A percentile compares a stretch with the other conserved stretches of the same genome.
Evolutionary conservation across 495 filamentous ascomycete genomes (phyloP).

Genomic region (Trichoderma orchidacearum): DNA sequence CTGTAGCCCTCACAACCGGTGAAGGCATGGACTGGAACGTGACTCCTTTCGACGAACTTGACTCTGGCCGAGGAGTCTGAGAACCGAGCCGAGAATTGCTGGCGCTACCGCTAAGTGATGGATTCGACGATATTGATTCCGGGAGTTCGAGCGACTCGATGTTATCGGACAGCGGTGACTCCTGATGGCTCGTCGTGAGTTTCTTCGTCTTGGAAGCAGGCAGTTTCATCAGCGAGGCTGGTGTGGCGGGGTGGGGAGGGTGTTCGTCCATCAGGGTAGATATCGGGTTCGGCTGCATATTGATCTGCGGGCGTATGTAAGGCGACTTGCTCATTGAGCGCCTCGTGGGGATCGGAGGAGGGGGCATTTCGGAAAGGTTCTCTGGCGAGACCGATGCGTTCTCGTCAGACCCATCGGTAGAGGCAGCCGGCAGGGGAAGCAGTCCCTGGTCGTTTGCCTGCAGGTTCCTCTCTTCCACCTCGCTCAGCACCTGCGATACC

Average conservation of each 20-base stretch:
- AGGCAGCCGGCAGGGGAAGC: conserved; percentile 7
- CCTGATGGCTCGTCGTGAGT: conserved; percentile 15
- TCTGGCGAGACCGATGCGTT: conserved; percentile 43
- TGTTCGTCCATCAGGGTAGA: conserved; percentile 30
- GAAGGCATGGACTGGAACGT: conserved; percentile 31
- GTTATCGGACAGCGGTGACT: conserved; percentile 35
- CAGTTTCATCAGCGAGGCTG: conserved; percentile 70
- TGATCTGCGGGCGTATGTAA: conserved; percentile 27
- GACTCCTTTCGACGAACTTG: conserved; percentile 18
- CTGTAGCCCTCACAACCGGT: conserved; percentile 25
- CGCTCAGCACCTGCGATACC: conserved; percentile 39
- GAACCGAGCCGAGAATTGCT: neutral
- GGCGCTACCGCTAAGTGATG: neutral
- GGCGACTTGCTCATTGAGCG: conserved; percentile 34
- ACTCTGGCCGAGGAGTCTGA: conserved; percentile 16
- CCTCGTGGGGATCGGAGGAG: conserved; percentile 37
- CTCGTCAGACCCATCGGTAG: conserved; percentile 16
- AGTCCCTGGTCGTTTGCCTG: conserved; percentile 8
- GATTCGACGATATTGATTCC: conserved; percentile 32
- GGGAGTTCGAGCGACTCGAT: conserved; percentile 58
- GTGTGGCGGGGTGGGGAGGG: conserved; percentile 29
- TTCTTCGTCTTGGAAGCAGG: conserved; percentile 27
- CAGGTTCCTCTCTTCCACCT: conserved; percentile 27
- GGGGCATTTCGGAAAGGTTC: conserved; percentile 42
- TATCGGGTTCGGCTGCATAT: conserved; percentile 21